Evolutionary conservation across 192 early-diverging fungal genomes (phyloP), one percentile per base, ranked within the genome.

Genomic region (Pecoramyces ruminantium): DNA sequence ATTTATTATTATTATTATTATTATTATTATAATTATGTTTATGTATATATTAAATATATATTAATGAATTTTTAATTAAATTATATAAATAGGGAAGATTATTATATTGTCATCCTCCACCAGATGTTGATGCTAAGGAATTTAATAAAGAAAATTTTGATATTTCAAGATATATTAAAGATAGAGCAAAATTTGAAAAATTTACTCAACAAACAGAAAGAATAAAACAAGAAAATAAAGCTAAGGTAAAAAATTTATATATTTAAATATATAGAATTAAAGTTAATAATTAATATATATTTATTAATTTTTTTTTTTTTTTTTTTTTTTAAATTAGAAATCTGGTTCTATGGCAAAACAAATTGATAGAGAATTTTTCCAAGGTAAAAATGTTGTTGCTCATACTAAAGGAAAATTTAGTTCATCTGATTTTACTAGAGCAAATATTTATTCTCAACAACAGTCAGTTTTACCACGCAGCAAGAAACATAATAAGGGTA

Each of bases 111-210:
- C 88, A 92, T 77, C 95, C 98, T 77, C 90, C 90, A 29, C 95
- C 96, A 42, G 88, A 88, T 21, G 77, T 38, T 21, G 83, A 84
- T 78, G 89, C 86, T 80, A 67, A 84, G n/a, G 89, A 92, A 30
- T 99, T 98, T 88, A 99, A 99, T 85, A 83, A 81, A 67, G 93
- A 95, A 82, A 91, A 93, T 51, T 93, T 97, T 86, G 87, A 88
- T 77, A 86, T 91, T 67, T 67, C 16, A 87, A 91, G 77, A 80
- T 88, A 38, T 88, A 88, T 78, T 80, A 86, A 81, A 86, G 85
- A 79, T 86, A 89, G 79, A 79, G 85, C 39, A 82, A 92, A 80
- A 6, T 67, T 67, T n/a, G 51, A 84, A 90, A 79, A 78, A 29
- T 79, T 15, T 2, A 34, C 17, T 85, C 80, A 51, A 77, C 77